Evolutionary conservation across 352 stramenopile species (phyloP).

Genomic region (Thalassiosira exigua): DNA sequence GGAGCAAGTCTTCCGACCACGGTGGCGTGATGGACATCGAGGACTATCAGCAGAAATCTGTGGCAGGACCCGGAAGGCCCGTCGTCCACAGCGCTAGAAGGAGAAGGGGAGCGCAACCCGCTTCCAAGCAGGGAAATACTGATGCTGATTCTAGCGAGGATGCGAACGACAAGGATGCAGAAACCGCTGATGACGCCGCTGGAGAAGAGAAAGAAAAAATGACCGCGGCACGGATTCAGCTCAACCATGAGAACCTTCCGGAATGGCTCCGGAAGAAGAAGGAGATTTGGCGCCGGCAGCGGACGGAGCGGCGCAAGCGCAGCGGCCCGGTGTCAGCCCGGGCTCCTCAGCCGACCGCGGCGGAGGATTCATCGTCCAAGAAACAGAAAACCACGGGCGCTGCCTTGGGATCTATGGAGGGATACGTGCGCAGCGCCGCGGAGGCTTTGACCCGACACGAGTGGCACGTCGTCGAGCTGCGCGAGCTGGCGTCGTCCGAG

Average conservation of each 20-base stretch:
- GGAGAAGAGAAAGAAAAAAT: constrained; percentile 18
- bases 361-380: constrained; percentile 26
- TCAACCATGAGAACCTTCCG: constrained; percentile 70
- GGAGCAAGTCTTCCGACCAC: background rate
- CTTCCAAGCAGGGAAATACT: constrained; percentile 2
- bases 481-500: constrained; percentile 72
- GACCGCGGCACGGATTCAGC: constrained; percentile 46
- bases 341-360: background rate
- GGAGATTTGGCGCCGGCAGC: constrained; percentile 63
- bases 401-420: constrained; percentile 77
- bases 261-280: constrained; percentile 83
- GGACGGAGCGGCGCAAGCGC: constrained; percentile 55
- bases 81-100: constrained; percentile 65
- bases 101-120: background rate
- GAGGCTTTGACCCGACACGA: constrained; percentile 71
- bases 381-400: constrained; percentile 45
- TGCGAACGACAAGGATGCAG: background rate
- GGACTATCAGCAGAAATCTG: constrained; percentile 55
- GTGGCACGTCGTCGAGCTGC: constrained; percentile 91
- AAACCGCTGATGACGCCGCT: constrained; percentile 6
- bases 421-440: constrained; percentile 81
- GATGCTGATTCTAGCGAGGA: constrained; percentile 6
- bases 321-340: background rate
- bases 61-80: constrained; percentile 51
- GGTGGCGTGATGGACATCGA: constrained; percentile 68